Conservation (phyloP, 768 basidiomycete genomes). For the Lentinula sp. region DNA sequence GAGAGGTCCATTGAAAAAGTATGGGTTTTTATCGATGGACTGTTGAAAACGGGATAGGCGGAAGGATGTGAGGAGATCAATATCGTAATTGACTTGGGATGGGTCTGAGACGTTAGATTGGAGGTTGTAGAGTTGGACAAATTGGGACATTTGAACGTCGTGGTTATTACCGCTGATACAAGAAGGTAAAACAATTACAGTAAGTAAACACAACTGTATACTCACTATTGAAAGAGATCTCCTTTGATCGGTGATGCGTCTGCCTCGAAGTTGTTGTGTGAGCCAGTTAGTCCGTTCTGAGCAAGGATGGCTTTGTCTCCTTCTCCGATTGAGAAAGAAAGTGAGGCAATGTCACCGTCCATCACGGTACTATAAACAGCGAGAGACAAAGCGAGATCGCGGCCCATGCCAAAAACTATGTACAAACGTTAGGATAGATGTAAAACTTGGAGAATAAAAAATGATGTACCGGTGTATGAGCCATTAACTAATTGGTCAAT, state of each 20-base stretch:
- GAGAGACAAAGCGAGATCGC: neutral
- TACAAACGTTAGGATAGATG: neutral
- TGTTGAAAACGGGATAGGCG: neutral
- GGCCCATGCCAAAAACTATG: neutral
- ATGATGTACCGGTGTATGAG: neutral
- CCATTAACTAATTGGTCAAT: neutral
- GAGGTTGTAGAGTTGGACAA: neutral
- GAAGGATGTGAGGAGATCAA: neutral
- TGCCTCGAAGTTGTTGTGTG: slow-evolving; percentile 11
- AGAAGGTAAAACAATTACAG: too few relatives aligned
- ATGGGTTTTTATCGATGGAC: neutral
- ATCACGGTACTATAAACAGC: neutral
- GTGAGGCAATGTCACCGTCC: neutral
- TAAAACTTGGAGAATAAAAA: neutral
- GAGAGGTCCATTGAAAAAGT: neutral
- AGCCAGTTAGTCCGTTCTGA: neutral
- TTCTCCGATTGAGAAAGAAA: neutral
- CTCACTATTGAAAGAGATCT: neutral
- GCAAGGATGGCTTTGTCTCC: neutral
- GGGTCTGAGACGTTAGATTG: neutral
- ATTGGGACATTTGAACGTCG: neutral
- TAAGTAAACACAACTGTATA: neutral
- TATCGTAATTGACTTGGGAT: neutral
- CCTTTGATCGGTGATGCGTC: neutral
- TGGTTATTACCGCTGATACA: neutral